phyloP scores from a whole-genome alignment of 2,329 filamentous ascomycete genomes.

The Colletotrichum tropicicola region DNA sequence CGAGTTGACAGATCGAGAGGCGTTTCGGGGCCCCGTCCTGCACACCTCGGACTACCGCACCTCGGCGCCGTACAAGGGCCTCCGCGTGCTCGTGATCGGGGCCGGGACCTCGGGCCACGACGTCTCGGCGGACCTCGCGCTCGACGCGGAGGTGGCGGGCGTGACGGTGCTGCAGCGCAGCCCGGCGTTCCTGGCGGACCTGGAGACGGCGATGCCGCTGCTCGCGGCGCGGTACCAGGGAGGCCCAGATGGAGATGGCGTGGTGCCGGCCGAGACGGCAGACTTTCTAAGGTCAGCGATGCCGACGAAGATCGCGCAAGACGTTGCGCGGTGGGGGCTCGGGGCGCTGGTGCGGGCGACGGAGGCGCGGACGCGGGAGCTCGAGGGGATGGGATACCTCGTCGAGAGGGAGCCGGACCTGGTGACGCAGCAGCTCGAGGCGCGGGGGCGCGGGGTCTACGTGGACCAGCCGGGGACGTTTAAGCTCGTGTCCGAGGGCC shows the following conservation, averaged over 20 bases:
- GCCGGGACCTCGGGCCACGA: constrained; percentile 59
- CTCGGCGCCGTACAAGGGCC: constrained; percentile 36
- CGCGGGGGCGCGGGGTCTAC: constrained; percentile 36
- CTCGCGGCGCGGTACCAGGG: constrained; percentile 47
- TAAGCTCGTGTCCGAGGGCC: constrained; percentile 46
- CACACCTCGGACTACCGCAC: constrained; percentile 54
- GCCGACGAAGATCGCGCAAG: constrained; percentile 56
- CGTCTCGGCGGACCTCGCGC: constrained; percentile 57
- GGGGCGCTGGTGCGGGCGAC: constrained; percentile 47
- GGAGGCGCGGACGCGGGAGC: constrained; percentile 49
- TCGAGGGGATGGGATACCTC: constrained; percentile 54
- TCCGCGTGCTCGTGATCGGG: constrained; percentile 57
- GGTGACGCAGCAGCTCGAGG: neutral
- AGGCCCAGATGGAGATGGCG: constrained; percentile 52
- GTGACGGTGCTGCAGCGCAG: constrained; percentile 64
- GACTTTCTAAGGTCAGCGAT: constrained; percentile 56
- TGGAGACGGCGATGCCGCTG: constrained; percentile 45
- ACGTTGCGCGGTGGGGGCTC: constrained; percentile 50
- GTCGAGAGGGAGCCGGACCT: neutral
- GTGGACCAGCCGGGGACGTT: constrained; percentile 46
- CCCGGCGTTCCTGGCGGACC: constrained; percentile 58
- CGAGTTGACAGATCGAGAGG: constrained; percentile 45
- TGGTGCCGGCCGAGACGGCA: constrained; percentile 58
- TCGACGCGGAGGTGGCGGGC: constrained; percentile 49
- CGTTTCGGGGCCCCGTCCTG: constrained; percentile 51